Evolutionary conservation across 169 alveolate genomes (phyloP).

Genomic region (Plasmodium knowlesi): DNA sequence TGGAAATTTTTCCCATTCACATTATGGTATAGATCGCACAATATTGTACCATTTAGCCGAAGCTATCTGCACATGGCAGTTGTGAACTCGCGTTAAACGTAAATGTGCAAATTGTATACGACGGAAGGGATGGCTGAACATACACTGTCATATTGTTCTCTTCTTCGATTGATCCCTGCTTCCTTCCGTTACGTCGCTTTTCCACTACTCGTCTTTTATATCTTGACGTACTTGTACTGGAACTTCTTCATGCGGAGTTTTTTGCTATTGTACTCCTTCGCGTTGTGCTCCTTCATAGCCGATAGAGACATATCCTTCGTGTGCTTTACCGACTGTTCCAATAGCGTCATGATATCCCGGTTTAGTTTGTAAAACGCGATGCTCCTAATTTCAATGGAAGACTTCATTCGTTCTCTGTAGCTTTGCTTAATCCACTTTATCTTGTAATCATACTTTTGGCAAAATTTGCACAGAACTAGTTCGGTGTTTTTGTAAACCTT

Average conservation of each 20-base stretch:
- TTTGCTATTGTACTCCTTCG: constrained; percentile 26
- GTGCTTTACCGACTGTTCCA: constrained; percentile 41
- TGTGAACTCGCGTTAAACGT: neutral
- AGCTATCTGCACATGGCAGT: neutral
- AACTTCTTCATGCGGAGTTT: constrained; percentile 23
- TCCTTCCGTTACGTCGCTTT: neutral
- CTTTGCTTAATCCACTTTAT: constrained; percentile 46
- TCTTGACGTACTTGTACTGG: constrained; percentile 55
- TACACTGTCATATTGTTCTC: neutral
- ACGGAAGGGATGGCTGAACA: neutral
- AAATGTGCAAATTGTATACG: neutral
- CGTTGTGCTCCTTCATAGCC: constrained; percentile 31
- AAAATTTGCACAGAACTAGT: constrained; percentile 38
- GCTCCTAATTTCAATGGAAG: constrained; percentile 35
- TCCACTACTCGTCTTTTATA: neutral
- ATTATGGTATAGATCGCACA: neutral
- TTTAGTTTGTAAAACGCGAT: constrained; percentile 55
- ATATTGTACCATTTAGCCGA: neutral
- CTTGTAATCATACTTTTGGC: constrained; percentile 58
- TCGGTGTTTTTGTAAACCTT: constrained; percentile 37
- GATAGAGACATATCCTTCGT: constrained; percentile 26
- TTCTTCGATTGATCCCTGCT: neutral
- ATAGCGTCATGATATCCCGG: constrained; percentile 19
- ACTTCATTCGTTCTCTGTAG: constrained; percentile 14
- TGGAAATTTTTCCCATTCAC: neutral